These are phyloP conservation scores for Pugionium cornutum DNA, from an alignment of 345 rosid species.

Conservation along the genomic window DNA sequence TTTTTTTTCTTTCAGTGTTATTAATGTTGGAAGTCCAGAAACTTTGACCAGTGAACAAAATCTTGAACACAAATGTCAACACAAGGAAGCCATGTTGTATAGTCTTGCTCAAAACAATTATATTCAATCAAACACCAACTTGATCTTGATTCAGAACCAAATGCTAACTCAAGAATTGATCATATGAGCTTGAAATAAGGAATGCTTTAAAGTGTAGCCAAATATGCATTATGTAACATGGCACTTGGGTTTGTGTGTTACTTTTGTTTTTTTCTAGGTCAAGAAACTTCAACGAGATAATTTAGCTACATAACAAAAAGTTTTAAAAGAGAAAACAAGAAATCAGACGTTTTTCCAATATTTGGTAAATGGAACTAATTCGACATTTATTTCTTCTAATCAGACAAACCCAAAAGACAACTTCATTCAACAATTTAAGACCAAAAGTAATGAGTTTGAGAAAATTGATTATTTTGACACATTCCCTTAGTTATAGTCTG, in stretches of 20 bases:
- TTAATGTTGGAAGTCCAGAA: background rate
- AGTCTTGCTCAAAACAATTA: background rate
- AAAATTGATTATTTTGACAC: slow-evolving; percentile 24
- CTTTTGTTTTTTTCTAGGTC: too few relatives aligned
- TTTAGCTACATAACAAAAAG: too few relatives aligned
- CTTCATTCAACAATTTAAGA: slow-evolving; percentile 29
- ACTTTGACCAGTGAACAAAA: slow-evolving; percentile 6
- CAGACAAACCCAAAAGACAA: slow-evolving; percentile 9
- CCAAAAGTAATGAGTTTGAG: slow-evolving; percentile 2
- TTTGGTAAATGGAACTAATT: background rate
- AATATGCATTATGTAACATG: slow-evolving; percentile 4
- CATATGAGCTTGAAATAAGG: too few relatives aligned
- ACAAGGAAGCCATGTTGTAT: slow-evolving; percentile 20
- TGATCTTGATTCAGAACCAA: too few relatives aligned
- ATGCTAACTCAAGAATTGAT: too few relatives aligned
- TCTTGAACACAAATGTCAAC: slow-evolving; percentile 7
- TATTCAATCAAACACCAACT: too few relatives aligned
- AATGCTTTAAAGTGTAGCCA: background rate
- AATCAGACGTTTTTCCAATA: slow-evolving; percentile 13
- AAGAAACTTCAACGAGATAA: background rate
- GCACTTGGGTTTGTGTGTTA: background rate
- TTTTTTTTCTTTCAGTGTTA: background rate
- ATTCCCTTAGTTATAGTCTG: slow-evolving; percentile 29
- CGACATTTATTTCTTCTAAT: slow-evolving; percentile 12
- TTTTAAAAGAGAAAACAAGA: background rate